A percentile compares a stretch with the other conserved stretches of the same genome.
phyloP scores from a whole-genome alignment of 805 yeast genomes.

The Wickerhamomyces canadensis region DNA sequence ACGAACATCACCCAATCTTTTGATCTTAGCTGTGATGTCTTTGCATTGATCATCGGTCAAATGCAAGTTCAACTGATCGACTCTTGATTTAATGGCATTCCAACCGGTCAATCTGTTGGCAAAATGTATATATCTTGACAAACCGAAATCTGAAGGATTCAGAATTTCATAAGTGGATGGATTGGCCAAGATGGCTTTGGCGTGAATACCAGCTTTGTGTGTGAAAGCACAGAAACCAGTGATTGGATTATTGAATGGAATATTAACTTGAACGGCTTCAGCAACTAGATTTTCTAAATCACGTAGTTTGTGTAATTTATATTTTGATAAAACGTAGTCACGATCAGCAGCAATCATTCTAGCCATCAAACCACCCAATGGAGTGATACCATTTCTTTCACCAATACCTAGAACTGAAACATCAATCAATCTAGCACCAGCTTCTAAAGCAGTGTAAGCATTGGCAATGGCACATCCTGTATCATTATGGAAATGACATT shows the following conservation, averaged over 20 bases:
- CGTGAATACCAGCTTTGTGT: conserved; percentile 99
- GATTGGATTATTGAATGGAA: conserved; percentile 97
- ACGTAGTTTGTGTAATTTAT: conserved; percentile 91
- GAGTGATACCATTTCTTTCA: conserved; percentile 97
- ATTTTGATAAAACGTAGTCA: conserved; percentile 89
- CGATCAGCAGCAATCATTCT: conserved; percentile 99
- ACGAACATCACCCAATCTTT: conserved; percentile 91
- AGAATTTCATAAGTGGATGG: conserved; percentile 98
- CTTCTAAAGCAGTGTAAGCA: conserved; percentile 97
- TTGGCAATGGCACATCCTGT: conserved; percentile 99
- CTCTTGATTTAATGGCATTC: conserved; percentile 98
- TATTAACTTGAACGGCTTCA: conserved; percentile 93
- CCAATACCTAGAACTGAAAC: conserved; percentile 97
- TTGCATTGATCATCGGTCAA: conserved; percentile 90
- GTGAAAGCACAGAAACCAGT: conserved; percentile 99
- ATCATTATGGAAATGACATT: conserved; percentile 98
- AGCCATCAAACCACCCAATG: conserved; percentile 97
- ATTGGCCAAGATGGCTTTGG: conserved; percentile 96
- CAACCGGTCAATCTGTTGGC: conserved; percentile 98
- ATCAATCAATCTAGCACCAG: conserved; percentile 92
- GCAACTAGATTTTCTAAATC: conserved; percentile 95
- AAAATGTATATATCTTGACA: conserved; percentile 93
- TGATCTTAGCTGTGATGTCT: conserved; percentile 91
- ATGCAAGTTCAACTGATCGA: conserved; percentile 88
- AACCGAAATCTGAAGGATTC: conserved; percentile 92